A percentile compares a stretch with the other conserved stretches of the same genome.
phyloP scores from a whole-genome alignment of 208 protist species.

The Entamoeba histolytica region DNA sequence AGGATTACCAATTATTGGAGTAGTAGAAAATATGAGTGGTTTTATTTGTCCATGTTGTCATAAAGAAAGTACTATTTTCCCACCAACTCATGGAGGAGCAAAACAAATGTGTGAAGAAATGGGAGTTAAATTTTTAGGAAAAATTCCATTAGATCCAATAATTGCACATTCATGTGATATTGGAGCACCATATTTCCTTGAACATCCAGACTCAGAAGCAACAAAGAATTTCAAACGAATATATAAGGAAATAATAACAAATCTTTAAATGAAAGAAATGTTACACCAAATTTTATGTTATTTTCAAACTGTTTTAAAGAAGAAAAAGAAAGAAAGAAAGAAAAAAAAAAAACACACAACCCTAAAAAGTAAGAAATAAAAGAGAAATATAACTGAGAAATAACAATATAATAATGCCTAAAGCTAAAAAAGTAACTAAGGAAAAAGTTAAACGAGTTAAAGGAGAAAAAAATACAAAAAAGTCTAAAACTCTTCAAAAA shows the following conservation, averaged over 20 bases:
- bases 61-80: slow-evolving; percentile 9
- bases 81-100: not conserved
- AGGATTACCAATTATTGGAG: slow-evolving; percentile 70
- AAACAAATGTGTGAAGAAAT: not conserved
- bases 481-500: not conserved
- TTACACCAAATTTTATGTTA: too few relatives aligned
- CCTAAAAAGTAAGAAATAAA: too few relatives aligned
- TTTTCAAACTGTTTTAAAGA: too few relatives aligned
- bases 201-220: not conserved
- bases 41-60: slow-evolving; percentile 17
- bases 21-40: slow-evolving; percentile 99
- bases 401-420: not conserved
- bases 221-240: not conserved
- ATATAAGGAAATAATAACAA: not conserved
- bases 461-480: not conserved
- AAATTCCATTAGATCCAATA: not conserved
- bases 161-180: not conserved
- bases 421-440: not conserved
- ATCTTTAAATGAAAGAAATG: not conserved
- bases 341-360: too few relatives aligned
- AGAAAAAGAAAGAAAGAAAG: too few relatives aligned
- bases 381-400: too few relatives aligned
- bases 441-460: not conserved
- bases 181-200: not conserved
- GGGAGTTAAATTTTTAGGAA: not conserved